phyloP scores from a whole-genome alignment of 2,329 filamentous ascomycete genomes.

The Rutstroemia sydowiana region DNA sequence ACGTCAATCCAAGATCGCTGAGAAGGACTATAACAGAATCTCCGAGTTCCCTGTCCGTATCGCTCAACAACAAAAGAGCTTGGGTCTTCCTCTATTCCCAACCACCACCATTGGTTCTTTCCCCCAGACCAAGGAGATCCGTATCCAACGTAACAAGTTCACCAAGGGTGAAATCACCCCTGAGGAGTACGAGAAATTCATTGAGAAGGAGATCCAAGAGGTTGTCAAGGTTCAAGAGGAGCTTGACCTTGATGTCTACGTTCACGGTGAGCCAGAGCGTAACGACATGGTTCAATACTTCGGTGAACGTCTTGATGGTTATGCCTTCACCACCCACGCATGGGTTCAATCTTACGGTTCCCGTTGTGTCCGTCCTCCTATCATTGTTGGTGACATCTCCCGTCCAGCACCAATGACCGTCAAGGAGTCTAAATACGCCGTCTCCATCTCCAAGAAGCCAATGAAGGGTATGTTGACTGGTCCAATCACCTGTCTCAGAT shows the following conservation, averaged over 20 bases:
- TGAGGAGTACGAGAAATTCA: conserved; percentile 95
- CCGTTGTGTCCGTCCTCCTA: conserved; percentile 94
- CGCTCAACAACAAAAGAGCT: conserved; percentile 79
- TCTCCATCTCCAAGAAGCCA: conserved; percentile 92
- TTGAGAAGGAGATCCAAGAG: conserved; percentile 95
- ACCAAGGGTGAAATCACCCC: conserved; percentile 96
- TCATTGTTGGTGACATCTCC: conserved; percentile 97
- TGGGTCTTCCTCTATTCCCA: conserved; percentile 93
- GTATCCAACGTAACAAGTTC: conserved; percentile 93
- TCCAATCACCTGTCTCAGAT: conserved; percentile 95
- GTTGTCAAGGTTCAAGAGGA: conserved; percentile 97
- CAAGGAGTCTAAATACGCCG: conserved; percentile 99
- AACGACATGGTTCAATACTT: conserved; percentile 99
- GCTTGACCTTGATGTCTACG: conserved; percentile 92
- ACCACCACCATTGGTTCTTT: conserved; percentile 99
- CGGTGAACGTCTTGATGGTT: conserved; percentile 92
- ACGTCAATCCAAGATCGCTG: conserved; percentile 79
- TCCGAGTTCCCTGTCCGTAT: conserved; percentile 82
- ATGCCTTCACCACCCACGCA: conserved; percentile 97
- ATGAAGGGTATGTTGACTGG: conserved; percentile 99
- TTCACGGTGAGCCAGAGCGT: conserved; percentile 98
- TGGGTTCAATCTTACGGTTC: conserved; percentile 99
- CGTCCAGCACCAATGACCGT: conserved; percentile 97
- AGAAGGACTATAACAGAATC: conserved; percentile 85
- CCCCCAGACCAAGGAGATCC: conserved; percentile 99